Conservation (phyloP, 176 grass and related monocot species). For the Coix lacrymajobi region DNA sequence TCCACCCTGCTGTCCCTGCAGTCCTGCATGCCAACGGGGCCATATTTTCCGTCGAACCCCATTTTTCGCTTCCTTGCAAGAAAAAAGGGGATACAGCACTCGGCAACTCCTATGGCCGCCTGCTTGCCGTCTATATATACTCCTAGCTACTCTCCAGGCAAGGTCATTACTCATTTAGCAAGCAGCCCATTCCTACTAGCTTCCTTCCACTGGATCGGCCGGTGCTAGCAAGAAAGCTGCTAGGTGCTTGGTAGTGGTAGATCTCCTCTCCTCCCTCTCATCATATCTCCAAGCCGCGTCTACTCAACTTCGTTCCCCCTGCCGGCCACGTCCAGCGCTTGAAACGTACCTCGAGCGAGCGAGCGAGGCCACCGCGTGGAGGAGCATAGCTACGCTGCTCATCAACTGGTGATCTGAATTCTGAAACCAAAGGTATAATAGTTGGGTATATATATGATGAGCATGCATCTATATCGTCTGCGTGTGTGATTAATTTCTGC, state of each 20-base stretch:
- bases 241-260: not conserved
- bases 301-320: not conserved
- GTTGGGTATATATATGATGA: not conserved
- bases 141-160: not conserved
- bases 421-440: not conserved
- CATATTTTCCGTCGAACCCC: not conserved
- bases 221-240: not conserved
- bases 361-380: not conserved
- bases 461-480: not conserved
- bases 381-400: not conserved
- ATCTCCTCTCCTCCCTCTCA: too few species aligned
- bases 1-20: too few species aligned
- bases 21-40: too few species aligned
- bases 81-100: not conserved
- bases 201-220: not conserved
- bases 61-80: not conserved
- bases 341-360: not conserved
- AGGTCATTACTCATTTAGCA: not conserved
- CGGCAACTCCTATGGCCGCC: not conserved
- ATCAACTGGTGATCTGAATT: not conserved
- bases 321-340: not conserved
- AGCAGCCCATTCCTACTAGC: not conserved
- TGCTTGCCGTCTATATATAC: constrained; percentile 26
- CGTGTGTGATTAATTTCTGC: not conserved
- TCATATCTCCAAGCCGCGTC: not conserved